Evolutionary conservation across 495 filamentous ascomycete genomes (phyloP).

Genomic region (Sordaria brevicollis): DNA sequence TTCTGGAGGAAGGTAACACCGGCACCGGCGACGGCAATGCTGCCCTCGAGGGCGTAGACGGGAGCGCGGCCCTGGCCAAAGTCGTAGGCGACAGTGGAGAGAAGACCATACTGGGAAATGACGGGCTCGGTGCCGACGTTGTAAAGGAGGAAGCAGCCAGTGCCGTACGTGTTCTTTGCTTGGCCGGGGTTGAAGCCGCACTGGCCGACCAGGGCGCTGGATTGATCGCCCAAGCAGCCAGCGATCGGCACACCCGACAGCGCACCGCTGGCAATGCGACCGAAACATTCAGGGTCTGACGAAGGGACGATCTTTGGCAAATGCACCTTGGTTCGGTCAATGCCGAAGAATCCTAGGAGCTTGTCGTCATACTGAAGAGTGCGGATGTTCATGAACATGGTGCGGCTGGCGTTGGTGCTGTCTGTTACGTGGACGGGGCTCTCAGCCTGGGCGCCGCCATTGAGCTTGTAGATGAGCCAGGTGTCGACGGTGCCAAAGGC

Average conservation of each 20-base stretch:
- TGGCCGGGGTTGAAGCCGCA: slow-evolving; percentile 77
- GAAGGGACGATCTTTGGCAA: slow-evolving; percentile 84
- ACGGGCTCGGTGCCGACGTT: slow-evolving; percentile 88
- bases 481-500: slow-evolving; percentile 91
- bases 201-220: slow-evolving; percentile 84
- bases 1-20: slow-evolving; percentile 86
- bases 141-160: slow-evolving; percentile 90
- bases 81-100: slow-evolving; percentile 80
- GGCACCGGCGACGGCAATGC: slow-evolving; percentile 82
- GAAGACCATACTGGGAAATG: slow-evolving; percentile 77
- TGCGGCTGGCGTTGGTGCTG: slow-evolving; percentile 83
- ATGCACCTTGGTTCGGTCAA: slow-evolving; percentile 63
- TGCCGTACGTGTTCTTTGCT: slow-evolving; percentile 96
- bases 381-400: slow-evolving; percentile 93
- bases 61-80: slow-evolving; percentile 66
- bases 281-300: slow-evolving; percentile 67
- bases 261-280: slow-evolving; percentile 51
- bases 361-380: slow-evolving; percentile 78
- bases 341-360: slow-evolving; percentile 71
- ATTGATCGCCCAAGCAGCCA: slow-evolving; percentile 88
- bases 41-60: slow-evolving; percentile 86
- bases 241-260: slow-evolving; percentile 71
- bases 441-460: slow-evolving; percentile 56
- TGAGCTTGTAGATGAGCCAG: slow-evolving; percentile 86
- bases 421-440: slow-evolving; percentile 70